Base-by-base conservation (phyloP, 148 eudicot genomes). In the Camellia lanceoleosa region DNA sequence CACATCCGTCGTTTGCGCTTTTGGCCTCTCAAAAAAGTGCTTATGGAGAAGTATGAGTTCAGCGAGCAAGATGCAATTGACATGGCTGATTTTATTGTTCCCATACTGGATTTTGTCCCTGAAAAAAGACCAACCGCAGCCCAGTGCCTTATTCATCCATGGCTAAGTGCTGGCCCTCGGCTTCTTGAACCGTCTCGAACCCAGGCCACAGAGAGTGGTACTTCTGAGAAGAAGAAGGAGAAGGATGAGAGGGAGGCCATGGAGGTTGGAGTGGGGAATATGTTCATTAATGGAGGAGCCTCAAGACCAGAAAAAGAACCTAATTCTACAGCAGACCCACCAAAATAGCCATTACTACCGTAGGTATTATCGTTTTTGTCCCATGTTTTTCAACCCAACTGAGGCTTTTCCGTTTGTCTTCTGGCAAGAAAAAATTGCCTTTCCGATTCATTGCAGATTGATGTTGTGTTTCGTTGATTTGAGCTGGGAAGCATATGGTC, bases 71-170 rank as follows among this genome's bases (percentile, higher is more conserved):
- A 96, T 86, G 98, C 97, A 9, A 88, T 68, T 60, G 92, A 89
- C 65, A 62, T 96, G 87, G 85, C 97, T 19, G 97, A 91, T 67
- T 93, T 96, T 82, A 92, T 96, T 61, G 61, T 82, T 75, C 97
- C 94, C 10, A 84, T 96, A 69, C 92, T 96, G 49, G 98, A 92
- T 61, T 93, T 88, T 86, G 89, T 86, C 65, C 99, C 99, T 2
- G 99, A 96, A 73, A 96, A 91, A 84, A 87, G 99, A 85, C 97
- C 94, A 20, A 90, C 90, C 3, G 99, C 99, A 13, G 91, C 91
- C 68, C 91, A 91, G 71, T 91, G 92, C 86, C 91, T 96, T 78
- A 83, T 55, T 74, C 99, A 96, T 80, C 95, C 97, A 42, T 96
- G 99, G 99, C 19, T 94, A 44, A 85, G 77, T 70, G 77, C 83